Evolutionary conservation across 805 yeast genomes (phyloP), one percentile per base, ranked within the genome.

Genomic region (Lipomyces sp.): DNA sequence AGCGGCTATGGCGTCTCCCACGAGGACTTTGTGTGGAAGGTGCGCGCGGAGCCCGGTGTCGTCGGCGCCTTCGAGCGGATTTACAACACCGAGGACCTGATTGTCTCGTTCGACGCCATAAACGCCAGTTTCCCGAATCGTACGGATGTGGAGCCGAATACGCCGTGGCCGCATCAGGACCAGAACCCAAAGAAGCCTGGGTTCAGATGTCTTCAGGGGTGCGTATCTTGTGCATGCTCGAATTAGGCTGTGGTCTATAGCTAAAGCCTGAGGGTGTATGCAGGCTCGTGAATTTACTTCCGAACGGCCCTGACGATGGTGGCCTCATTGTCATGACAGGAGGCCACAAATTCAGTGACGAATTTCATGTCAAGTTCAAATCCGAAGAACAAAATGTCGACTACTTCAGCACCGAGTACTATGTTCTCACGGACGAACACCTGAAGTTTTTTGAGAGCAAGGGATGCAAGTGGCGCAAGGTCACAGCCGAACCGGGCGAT

Each of bases 121-220:
- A 50, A 45, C 31, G 29, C 31, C 39, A 35, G 43, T 11, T 35
- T 50, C 21, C 50, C 54, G 18, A 29, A 37, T 23, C 50, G 54
- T 16, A 45, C 45, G 14, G 54, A 50, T 14, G 34, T 40, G 32
- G 47, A 46, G 4, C 38, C 32, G 4, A 45, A 45, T n/a, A n/a
- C 16, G n/a, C 50, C 54, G 6, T 50, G 54, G 54, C 47, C 49
- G 13, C 51, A 50, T 19, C 50, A 45, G 43, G 54, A 45, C 29
- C 51, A 50, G 43, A 37, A 45, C 33, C 54, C 51, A 8, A 7
- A 8, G 21, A 39, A 38, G 23, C 49, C 49, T 26, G 53, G 53
- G 18, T 45, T 49, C 28, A 33, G 49, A 28, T 49, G 53, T 29
- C 29, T 49, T 10, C 53, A 49, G 24, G 53, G 51, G 43, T 38